Base-by-base conservation (phyloP, 768 basidiomycete genomes). In the Gymnopilus dilepis region DNA sequence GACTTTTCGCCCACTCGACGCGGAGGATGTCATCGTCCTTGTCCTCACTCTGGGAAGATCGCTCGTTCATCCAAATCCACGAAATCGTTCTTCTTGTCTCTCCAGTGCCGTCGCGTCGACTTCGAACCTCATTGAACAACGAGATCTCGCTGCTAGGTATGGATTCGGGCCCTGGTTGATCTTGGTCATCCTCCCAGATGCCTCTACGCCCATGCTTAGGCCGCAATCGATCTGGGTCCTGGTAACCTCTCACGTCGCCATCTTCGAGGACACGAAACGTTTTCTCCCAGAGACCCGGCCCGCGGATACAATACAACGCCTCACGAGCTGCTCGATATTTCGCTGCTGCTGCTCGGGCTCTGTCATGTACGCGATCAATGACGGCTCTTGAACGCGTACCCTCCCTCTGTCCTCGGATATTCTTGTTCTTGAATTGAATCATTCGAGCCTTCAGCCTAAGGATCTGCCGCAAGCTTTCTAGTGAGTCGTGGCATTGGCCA, bases 281-380 rank as follows among this genome's bases (percentile, higher is more conserved):
- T 1, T 28, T 33, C 34, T 64, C 64, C 59, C 63, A 60, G 2
- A 56, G 31, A 1, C 59, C 61, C 11, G 38, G 37, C 1, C 56
- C 59, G 24, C 33, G 21, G 1, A 67, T 21, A 22, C 21, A 6
- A 21, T 57, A n/a, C 28, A 59, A 57, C 4, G 66, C 66, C 2
- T 6, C 34, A 1, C 66, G 45, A 5, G 61, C 56, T 19, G 58
- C 31, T 3, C 64, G 45, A 31, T 67, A 67, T 40, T 63, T 64
- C 12, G 51, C 54, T 3, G 58, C 61, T 5, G 55, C 54, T 15
- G 22, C 13, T 13, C 56, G 43, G 15, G 59, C 60, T 12, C 56
- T 34, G 13, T 56, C 57, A 38, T 67, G 66, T 4, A 65, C 34
- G 17, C 63, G 22, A 26, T 59, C 58, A 11, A 66, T 66, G 6